A percentile compares a stretch with the other conserved stretches of the same genome.
phyloP scores from a whole-genome alignment of 1,284 basidiomycete species.

The Ceraceosorus guamensis region DNA sequence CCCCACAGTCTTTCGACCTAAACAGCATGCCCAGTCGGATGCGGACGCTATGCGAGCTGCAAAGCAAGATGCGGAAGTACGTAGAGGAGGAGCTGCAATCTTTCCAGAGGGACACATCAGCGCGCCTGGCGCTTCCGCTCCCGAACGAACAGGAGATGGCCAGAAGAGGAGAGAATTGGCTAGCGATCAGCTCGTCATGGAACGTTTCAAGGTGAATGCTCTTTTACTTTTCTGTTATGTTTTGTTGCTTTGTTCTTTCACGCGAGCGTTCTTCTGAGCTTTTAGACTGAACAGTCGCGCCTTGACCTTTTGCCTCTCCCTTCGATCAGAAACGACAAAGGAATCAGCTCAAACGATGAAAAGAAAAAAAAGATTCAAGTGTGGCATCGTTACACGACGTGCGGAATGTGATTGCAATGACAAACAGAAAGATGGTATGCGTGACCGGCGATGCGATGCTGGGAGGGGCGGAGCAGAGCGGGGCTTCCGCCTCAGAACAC shows the following conservation, averaged over 20 bases:
- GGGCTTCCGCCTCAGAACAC: slow-evolving; percentile 1
- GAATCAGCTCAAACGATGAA: slow-evolving; percentile 15
- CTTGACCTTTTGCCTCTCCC: background rate
- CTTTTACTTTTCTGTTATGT: background rate
- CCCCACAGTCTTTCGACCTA: slow-evolving; percentile 62
- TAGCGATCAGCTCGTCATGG: slow-evolving; percentile 75
- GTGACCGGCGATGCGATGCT: too few species aligned
- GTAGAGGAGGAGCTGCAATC: slow-evolving; percentile 69
- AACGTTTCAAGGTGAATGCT: slow-evolving; percentile 47
- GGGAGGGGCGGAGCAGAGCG: too few species aligned
- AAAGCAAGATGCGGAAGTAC: slow-evolving; percentile 51
- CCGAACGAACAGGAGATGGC: background rate
- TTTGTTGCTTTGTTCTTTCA: background rate
- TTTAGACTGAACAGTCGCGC: too few species aligned
- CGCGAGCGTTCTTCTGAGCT: too few species aligned
- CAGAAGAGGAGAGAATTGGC: slow-evolving; percentile 63
- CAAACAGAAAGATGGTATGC: too few species aligned
- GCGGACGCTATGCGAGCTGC: slow-evolving; percentile 62
- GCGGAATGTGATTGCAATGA: too few species aligned
- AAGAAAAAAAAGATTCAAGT: background rate
- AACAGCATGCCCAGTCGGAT: slow-evolving; percentile 70
- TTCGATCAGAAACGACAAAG: slow-evolving; percentile 14
- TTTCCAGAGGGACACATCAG: slow-evolving; percentile 50
- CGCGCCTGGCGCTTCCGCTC: slow-evolving; percentile 50
- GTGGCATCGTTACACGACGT: background rate